phyloP scores from a whole-genome alignment of 805 yeast species.

The Candida ficus region DNA sequence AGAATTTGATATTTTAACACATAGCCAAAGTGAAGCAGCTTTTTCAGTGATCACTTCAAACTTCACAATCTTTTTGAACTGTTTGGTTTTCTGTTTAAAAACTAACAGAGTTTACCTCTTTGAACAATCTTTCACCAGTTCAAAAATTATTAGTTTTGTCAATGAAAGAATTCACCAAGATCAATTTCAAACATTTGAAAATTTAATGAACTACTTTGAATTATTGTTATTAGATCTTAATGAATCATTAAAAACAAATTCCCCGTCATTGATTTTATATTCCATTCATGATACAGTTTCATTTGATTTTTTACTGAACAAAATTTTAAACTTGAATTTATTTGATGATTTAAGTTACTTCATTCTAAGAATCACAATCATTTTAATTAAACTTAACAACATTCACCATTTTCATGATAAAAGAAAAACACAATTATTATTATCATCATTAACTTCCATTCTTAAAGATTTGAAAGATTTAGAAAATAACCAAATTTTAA shows the following conservation, averaged over 20 bases:
- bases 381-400: slow-evolving; percentile 17
- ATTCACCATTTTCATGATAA: slow-evolving; percentile 8
- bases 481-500: slow-evolving; percentile 17
- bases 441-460: slow-evolving; percentile 1
- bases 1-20: neutral
- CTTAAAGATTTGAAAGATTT: slow-evolving; percentile 14
- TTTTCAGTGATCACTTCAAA: neutral
- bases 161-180: slow-evolving; percentile 6
- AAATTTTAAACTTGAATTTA: slow-evolving; percentile 14
- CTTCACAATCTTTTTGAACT: slow-evolving; percentile 8
- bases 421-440: neutral
- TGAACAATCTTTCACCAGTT: slow-evolving; percentile 2
- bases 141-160: slow-evolving; percentile 1
- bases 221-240: slow-evolving; percentile 18
- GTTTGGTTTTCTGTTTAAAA: slow-evolving; percentile 7
- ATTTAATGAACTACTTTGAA: slow-evolving; percentile 19
- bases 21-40: neutral
- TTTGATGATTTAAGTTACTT: slow-evolving; percentile 21
- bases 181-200: slow-evolving; percentile 13
- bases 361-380: slow-evolving; percentile 12
- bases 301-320: slow-evolving; percentile 11
- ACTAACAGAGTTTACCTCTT: slow-evolving; percentile 8
- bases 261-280: slow-evolving; percentile 8
- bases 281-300: neutral
- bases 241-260: slow-evolving; percentile 11